These are phyloP conservation scores for Microbotryum saponariae DNA, from an alignment of 1,284 basidiomycete genomes.

Conservation along the genomic window DNA sequence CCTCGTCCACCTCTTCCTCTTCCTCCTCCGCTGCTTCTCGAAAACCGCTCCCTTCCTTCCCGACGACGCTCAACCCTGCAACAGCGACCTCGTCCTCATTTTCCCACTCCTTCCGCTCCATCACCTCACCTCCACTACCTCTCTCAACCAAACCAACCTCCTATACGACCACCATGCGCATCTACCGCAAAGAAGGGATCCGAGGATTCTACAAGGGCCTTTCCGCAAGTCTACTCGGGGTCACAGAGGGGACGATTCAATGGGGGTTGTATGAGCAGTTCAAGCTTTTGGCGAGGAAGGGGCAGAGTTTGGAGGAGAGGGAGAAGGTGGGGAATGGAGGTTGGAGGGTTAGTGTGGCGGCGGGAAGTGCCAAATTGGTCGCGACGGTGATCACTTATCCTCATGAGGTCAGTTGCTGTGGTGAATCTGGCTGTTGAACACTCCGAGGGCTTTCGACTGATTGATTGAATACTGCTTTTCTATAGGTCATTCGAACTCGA, in stretches of 20 bases:
- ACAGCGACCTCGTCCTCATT: constrained; percentile 7
- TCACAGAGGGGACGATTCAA: constrained; percentile 93
- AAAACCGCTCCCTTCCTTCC: constrained; percentile 13
- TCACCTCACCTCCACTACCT: constrained; percentile 12
- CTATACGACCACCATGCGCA: constrained; percentile 21
- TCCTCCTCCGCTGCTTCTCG: constrained; percentile 10
- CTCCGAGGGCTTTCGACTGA: not conserved
- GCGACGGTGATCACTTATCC: constrained; percentile 93
- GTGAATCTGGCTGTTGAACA: constrained; percentile 1
- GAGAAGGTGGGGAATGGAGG: constrained; percentile 70
- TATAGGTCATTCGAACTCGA: constrained; percentile 81
- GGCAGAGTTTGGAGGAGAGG: constrained; percentile 46
- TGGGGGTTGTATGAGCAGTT: constrained; percentile 85
- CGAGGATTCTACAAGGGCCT: constrained; percentile 90
- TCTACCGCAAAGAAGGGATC: constrained; percentile 57
- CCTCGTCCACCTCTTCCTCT: constrained; percentile 14
- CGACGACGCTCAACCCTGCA: constrained; percentile 4
- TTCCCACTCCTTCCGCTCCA: constrained; percentile 30
- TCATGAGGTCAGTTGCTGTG: constrained; percentile 62
- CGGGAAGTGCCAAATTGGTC: constrained; percentile 86
- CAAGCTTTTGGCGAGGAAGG: constrained; percentile 31
- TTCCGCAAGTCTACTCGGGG: constrained; percentile 89
- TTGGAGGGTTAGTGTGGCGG: constrained; percentile 52
- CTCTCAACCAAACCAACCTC: constrained; percentile 19
- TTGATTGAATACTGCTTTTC: constrained; percentile 3